phyloP scores from a whole-genome alignment of 192 early-diverging fungal species.

The Podila epigama region DNA sequence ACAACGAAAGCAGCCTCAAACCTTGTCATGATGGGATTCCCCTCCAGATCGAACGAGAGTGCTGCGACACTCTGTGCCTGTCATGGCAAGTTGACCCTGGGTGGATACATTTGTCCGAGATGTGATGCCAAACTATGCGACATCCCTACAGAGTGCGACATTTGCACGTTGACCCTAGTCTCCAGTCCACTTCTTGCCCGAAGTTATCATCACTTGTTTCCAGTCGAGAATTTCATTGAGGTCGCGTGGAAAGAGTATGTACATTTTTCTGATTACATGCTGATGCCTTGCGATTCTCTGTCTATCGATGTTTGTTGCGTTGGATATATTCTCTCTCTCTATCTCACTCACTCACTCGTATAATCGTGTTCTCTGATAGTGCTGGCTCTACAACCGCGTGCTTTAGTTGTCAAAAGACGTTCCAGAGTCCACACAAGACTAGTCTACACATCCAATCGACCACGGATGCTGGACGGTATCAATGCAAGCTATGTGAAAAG shows the following conservation, averaged over 20 bases:
- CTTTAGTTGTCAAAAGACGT: constrained; percentile 57
- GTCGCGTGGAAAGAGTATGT: constrained; percentile 58
- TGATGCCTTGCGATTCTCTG: too few relatives aligned
- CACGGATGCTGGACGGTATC: constrained; percentile 61
- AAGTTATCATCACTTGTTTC: constrained; percentile 95
- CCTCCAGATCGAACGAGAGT: constrained; percentile 58
- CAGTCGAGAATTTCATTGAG: constrained; percentile 85
- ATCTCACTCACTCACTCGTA: constrained; percentile 20
- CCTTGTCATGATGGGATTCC: constrained; percentile 95
- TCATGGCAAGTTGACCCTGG: constrained; percentile 70
- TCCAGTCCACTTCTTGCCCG: constrained; percentile 90
- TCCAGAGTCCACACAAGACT: constrained; percentile 34
- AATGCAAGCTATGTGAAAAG: constrained; percentile 79
- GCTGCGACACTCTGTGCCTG: constrained; percentile 81
- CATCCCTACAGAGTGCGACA: constrained; percentile 90
- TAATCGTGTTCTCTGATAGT: constrained; percentile 34
- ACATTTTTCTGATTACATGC: background rate
- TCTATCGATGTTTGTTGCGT: background rate
- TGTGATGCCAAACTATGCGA: constrained; percentile 86
- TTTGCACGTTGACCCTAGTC: constrained; percentile 88
- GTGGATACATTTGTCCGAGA: constrained; percentile 87
- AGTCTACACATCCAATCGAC: constrained; percentile 27
- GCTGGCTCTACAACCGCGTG: constrained; percentile 47
- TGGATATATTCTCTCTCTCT: background rate
- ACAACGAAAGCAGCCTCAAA: constrained; percentile 62